phyloP scores from a whole-genome alignment of 768 basidiomycete species.

The Cystobasidium onofrii region DNA sequence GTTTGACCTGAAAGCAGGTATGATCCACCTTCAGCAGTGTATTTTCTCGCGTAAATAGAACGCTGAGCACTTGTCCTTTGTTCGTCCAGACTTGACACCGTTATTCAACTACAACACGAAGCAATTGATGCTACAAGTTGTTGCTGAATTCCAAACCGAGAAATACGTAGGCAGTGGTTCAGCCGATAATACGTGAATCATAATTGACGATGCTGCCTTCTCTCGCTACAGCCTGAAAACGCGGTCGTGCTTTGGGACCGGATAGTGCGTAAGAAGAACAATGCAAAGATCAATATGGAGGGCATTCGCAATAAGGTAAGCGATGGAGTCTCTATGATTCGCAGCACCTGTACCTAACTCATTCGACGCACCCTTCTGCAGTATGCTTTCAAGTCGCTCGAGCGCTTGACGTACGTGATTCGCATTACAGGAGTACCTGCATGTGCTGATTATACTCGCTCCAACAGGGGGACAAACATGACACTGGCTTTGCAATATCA shows the following conservation, averaged over 20 bases:
- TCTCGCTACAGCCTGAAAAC: constrained; percentile 48
- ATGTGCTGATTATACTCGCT: too few relatives aligned
- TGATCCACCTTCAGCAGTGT: constrained; percentile 38
- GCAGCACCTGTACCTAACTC: constrained; percentile 54
- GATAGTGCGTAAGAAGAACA: constrained; percentile 70
- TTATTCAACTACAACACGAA: constrained; percentile 97
- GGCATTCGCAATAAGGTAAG: constrained; percentile 58
- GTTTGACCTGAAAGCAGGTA: constrained; percentile 74
- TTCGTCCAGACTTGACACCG: constrained; percentile 61
- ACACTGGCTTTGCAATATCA: constrained; percentile 78
- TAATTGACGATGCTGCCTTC: not conserved
- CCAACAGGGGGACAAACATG: constrained; percentile 49
- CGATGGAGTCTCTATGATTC: not conserved
- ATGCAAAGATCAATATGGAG: constrained; percentile 59
- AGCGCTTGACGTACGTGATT: not conserved
- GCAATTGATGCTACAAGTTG: constrained; percentile 77
- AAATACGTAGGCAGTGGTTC: constrained; percentile 56
- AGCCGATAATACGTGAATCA: not conserved
- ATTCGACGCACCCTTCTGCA: not conserved
- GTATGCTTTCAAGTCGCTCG: constrained; percentile 5
- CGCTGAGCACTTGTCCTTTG: not conserved
- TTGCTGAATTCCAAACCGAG: constrained; percentile 68
- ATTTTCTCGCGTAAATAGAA: not conserved
- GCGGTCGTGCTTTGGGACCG: constrained; percentile 86
- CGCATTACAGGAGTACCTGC: not conserved